A percentile compares a stretch with the other conserved stretches of the same genome.
Evolutionary conservation across 2,329 filamentous ascomycete species (phyloP).

Genomic region (Falciphora oryzae): DNA sequence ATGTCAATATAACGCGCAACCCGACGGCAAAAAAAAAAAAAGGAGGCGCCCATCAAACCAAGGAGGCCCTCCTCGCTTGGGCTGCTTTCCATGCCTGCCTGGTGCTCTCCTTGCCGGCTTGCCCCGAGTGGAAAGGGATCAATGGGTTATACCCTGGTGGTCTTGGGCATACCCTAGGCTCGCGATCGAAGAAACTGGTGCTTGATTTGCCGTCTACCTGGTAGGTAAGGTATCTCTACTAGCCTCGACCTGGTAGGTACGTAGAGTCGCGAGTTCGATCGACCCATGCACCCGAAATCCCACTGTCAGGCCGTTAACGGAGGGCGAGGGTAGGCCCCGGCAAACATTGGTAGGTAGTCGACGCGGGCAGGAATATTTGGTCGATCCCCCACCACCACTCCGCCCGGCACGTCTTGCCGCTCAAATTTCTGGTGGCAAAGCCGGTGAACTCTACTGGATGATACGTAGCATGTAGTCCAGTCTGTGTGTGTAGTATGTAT

Average conservation of each 20-base stretch:
- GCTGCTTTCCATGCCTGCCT: no score
- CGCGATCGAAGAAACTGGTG: background rate
- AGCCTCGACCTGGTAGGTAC: background rate
- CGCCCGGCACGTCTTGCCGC: background rate
- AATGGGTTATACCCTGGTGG: no score
- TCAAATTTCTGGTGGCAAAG: background rate
- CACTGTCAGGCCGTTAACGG: background rate
- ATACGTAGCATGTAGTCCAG: background rate
- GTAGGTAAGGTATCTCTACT: background rate
- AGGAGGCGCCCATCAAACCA: no score
- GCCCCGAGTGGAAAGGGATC: no score
- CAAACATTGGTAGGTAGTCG: background rate
- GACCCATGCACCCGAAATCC: background rate
- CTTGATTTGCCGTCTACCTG: background rate
- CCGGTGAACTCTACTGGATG: background rate
- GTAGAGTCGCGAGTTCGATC: background rate
- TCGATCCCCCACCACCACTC: background rate
- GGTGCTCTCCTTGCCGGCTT: no score
- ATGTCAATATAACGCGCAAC: no score
- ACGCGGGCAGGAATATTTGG: background rate
- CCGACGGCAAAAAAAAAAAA: no score
- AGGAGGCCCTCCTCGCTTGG: no score
- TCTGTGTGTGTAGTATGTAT: background rate
- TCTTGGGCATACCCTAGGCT: no score
- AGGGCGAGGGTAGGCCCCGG: background rate